These are phyloP conservation scores for Rhizophora mangle DNA, from an alignment of 345 rosid genomes.

Conservation along the genomic window DNA sequence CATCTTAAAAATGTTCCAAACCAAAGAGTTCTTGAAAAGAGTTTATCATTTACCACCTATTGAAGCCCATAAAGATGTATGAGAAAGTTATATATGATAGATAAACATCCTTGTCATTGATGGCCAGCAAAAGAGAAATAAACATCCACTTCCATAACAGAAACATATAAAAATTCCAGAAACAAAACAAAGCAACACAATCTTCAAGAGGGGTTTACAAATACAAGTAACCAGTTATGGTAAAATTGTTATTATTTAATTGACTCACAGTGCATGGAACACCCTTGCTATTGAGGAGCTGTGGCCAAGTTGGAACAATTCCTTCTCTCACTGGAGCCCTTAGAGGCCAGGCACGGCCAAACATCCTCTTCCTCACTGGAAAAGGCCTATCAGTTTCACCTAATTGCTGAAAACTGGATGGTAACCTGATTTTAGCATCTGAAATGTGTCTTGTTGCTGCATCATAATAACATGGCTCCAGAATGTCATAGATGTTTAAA, in stretches of 20 bases:
- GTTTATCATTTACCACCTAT: background rate
- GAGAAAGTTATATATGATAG: too few species aligned
- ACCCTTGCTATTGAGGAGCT: conserved; percentile 38
- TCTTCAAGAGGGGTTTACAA: too few species aligned
- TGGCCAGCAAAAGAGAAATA: too few species aligned
- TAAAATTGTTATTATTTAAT: background rate
- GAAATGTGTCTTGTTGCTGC: conserved; percentile 10
- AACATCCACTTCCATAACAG: background rate
- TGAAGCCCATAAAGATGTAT: background rate
- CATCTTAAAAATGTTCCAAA: background rate
- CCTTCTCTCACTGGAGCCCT: conserved; percentile 81
- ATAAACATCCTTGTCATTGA: too few species aligned
- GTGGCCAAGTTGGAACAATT: conserved; percentile 80
- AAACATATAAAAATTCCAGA: background rate
- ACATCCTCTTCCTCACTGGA: conserved; percentile 74
- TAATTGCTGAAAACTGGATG: conserved; percentile 55
- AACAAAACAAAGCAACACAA: background rate
- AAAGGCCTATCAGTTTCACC: conserved; percentile 66
- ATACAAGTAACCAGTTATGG: background rate
- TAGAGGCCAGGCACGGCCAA: conserved; percentile 93
- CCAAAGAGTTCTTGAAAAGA: background rate
- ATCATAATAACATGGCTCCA: conserved; percentile 79
- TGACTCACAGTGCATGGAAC: conserved; percentile 69
- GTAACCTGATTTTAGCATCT: conserved; percentile 39
- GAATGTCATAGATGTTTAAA: conserved; percentile 71